Conservation (phyloP, 768 basidiomycete genomes). For the Pulveroboletus sp. region DNA sequence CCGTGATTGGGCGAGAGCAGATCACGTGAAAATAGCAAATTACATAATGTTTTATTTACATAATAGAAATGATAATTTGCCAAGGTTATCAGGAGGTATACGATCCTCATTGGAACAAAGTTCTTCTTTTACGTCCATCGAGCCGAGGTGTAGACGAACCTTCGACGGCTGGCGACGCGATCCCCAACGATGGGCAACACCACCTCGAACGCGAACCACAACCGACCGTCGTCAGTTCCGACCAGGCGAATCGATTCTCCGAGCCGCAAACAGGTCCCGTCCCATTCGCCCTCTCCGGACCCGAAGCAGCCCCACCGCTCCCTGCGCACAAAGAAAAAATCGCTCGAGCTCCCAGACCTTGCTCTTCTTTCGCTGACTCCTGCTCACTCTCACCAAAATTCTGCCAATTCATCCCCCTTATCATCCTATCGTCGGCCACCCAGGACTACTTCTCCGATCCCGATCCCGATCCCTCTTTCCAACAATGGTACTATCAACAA, state of each 20-base stretch:
- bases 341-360: constrained; percentile 75
- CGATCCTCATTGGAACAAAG: constrained; percentile 24
- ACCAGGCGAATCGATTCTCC: constrained; percentile 26
- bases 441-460: constrained; percentile 46
- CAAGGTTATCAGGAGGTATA: constrained; percentile 22
- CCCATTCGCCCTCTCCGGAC: constrained; percentile 39
- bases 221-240: constrained; percentile 23
- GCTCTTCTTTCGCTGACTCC: constrained; percentile 47
- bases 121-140: constrained; percentile 34
- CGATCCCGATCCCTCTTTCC: constrained; percentile 41
- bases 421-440: constrained; percentile 37
- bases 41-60: constrained; percentile 13
- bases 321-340: constrained; percentile 64
- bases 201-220: constrained; percentile 29
- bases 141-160: constrained; percentile 13
- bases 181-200: constrained; percentile 33
- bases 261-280: constrained; percentile 14
- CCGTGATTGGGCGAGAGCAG: neutral
- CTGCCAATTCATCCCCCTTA: constrained; percentile 41
- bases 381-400: constrained; percentile 33
- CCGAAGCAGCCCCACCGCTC: constrained; percentile 52
- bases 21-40: constrained; percentile 3
- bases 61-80: constrained; percentile 9
- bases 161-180: constrained; percentile 17
- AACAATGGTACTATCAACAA: constrained; percentile 38